Percentiles rank a stretch among this genome's conserved stretches.
Conservation (phyloP, 1,284 basidiomycete genomes). For the Trametes hirsuta region DNA sequence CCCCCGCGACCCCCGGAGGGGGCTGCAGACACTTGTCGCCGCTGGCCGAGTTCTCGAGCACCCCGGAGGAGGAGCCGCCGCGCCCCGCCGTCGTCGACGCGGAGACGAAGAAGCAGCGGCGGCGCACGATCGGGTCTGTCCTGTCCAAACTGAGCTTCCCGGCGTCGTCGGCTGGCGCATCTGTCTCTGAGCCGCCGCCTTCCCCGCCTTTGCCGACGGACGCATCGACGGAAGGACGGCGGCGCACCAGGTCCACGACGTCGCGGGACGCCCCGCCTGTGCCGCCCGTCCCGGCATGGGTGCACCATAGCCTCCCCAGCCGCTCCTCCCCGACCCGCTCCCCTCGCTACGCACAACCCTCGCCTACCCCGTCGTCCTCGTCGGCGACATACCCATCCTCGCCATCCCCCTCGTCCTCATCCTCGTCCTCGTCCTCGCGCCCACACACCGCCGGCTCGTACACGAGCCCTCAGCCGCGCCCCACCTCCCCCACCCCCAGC, state of each 20-base stretch:
- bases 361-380: not conserved
- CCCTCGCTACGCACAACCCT: not conserved
- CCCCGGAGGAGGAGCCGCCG: not conserved
- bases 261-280: conserved; percentile 15
- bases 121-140: conserved; percentile 17
- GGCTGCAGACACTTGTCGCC: conserved; percentile 12
- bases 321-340: not conserved
- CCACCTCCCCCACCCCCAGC: conserved; percentile 12
- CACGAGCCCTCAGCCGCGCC: conserved; percentile 2
- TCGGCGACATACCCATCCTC: not conserved
- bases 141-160: conserved; percentile 21
- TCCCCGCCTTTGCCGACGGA: not conserved
- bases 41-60: conserved; percentile 14
- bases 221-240: not conserved
- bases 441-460: not conserved
- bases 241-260: conserved; percentile 10
- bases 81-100: not conserved
- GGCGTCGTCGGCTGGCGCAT: not conserved
- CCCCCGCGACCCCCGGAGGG: conserved; percentile 14
- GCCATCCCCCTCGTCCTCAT: not conserved
- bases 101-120: conserved; percentile 10
- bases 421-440: not conserved
- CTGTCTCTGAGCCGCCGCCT: not conserved
- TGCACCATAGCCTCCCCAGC: conserved; percentile 3
- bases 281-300: conserved; percentile 18